Evolutionary conservation across 2,329 filamentous ascomycete species (phyloP).

Genomic region (Onygenales sp.): DNA sequence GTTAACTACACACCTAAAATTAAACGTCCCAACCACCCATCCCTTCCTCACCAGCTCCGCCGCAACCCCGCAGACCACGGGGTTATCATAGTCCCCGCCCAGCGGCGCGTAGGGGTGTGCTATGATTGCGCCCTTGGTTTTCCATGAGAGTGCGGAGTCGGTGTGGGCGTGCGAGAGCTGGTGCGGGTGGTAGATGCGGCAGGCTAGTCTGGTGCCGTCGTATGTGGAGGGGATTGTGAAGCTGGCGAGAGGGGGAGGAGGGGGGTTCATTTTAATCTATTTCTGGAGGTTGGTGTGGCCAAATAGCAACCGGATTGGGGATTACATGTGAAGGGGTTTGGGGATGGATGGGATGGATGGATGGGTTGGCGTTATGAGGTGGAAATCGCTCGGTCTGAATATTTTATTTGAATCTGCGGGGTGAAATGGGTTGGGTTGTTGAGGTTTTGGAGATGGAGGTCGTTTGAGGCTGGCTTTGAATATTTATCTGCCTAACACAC

Average conservation of each 20-base stretch:
- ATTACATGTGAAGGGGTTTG: not conserved
- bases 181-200: slow-evolving; percentile 68
- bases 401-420: too few relatives aligned
- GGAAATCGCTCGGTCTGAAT: too few relatives aligned
- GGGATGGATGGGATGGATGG: not conserved
- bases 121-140: slow-evolving; percentile 52
- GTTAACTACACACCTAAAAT: slow-evolving; percentile 59
- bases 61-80: slow-evolving; percentile 59
- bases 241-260: slow-evolving; percentile 26
- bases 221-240: slow-evolving; percentile 79
- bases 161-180: slow-evolving; percentile 12
- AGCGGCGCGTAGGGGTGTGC: slow-evolving; percentile 88
- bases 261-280: slow-evolving; percentile 30
- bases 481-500: too few relatives aligned
- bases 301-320: not conserved
- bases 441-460: too few relatives aligned
- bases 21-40: slow-evolving; percentile 77
- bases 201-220: slow-evolving; percentile 66
- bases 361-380: too few relatives aligned
- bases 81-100: slow-evolving; percentile 77
- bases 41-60: slow-evolving; percentile 57
- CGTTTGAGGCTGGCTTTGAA: too few relatives aligned
- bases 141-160: slow-evolving; percentile 16
- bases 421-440: too few relatives aligned
- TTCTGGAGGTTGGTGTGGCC: slow-evolving; percentile 17